Evolutionary conservation across 305 asterid genomes (phyloP).

Genomic region (Withania somnifera): DNA sequence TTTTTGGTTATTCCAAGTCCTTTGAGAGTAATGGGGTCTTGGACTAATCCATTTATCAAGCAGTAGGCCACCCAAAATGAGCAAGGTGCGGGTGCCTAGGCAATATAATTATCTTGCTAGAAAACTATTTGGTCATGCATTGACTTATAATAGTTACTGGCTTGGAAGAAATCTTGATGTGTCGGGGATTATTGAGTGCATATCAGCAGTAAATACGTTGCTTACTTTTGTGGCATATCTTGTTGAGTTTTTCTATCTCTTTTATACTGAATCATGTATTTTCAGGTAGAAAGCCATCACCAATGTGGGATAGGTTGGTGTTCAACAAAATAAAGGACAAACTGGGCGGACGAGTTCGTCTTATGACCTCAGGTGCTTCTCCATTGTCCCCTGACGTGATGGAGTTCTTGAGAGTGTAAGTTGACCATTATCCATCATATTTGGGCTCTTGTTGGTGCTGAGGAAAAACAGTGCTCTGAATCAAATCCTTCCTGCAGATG

Average conservation of each 20-base stretch:
- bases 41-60: not conserved
- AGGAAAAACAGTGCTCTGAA: constrained; percentile 2
- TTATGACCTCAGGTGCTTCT: constrained; percentile 95
- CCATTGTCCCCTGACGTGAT: constrained; percentile 93
- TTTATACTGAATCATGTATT: not conserved
- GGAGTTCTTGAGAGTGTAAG: constrained; percentile 97
- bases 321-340: constrained; percentile 91
- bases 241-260: not conserved
- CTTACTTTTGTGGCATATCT: not conserved
- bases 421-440: not conserved
- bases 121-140: not conserved
- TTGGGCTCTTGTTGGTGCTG: not conserved
- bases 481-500: constrained; percentile 43
- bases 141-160: not conserved
- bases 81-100: not conserved
- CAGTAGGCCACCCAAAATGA: not conserved
- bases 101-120: not conserved
- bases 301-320: constrained; percentile 96
- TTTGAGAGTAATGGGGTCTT: not conserved
- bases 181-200: not conserved
- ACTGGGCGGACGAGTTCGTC: constrained; percentile 94
- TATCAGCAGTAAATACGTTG: not conserved
- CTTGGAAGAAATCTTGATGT: not conserved
- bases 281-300: constrained; percentile 86
- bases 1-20: not conserved